Conservation (phyloP, 1,139 yeast genomes). For the Taphrina sp. region DNA sequence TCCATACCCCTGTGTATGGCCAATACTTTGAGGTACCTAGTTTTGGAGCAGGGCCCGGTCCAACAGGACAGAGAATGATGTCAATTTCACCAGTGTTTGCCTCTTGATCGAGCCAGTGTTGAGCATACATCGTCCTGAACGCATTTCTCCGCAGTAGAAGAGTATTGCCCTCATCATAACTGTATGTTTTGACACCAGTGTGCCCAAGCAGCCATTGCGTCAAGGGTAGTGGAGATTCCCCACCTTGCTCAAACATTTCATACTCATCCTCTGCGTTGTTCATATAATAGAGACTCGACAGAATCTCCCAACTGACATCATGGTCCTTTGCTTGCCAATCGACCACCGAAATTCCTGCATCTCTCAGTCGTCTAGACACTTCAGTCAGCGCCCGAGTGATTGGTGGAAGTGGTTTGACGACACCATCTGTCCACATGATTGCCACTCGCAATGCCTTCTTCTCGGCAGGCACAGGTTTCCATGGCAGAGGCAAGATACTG, state of each 20-base stretch:
- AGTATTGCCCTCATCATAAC: slow-evolving; percentile 46
- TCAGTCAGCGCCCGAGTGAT: slow-evolving; percentile 48
- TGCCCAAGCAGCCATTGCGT: slow-evolving; percentile 39
- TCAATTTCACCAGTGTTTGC: slow-evolving; percentile 48
- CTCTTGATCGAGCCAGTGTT: slow-evolving; percentile 34
- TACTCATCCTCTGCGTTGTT: slow-evolving; percentile 52
- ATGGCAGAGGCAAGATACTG: slow-evolving; percentile 50
- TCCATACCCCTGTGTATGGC: slow-evolving; percentile 56
- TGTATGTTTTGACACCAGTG: slow-evolving; percentile 35
- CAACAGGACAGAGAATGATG: slow-evolving; percentile 65
- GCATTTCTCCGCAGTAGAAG: slow-evolving; percentile 43
- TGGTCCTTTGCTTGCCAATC: slow-evolving; percentile 50
- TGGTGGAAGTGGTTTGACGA: slow-evolving; percentile 54
- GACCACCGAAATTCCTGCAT: slow-evolving; percentile 45
- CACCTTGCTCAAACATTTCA: slow-evolving; percentile 45
- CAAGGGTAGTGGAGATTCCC: slow-evolving; percentile 49
- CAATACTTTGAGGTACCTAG: slow-evolving; percentile 60
- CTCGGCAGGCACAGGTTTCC: slow-evolving; percentile 49
- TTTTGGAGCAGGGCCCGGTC: slow-evolving; percentile 70
- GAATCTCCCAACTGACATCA: slow-evolving; percentile 45
- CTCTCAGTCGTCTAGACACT: slow-evolving; percentile 42
- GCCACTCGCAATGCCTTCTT: slow-evolving; percentile 46
- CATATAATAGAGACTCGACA: slow-evolving; percentile 49
- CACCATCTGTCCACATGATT: slow-evolving; percentile 43
- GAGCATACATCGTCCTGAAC: slow-evolving; percentile 51